A percentile compares a stretch with the other conserved stretches of the same genome.
phyloP scores from a whole-genome alignment of 164 flowering plant genomes.

The Warburgia ugandensis region DNA sequence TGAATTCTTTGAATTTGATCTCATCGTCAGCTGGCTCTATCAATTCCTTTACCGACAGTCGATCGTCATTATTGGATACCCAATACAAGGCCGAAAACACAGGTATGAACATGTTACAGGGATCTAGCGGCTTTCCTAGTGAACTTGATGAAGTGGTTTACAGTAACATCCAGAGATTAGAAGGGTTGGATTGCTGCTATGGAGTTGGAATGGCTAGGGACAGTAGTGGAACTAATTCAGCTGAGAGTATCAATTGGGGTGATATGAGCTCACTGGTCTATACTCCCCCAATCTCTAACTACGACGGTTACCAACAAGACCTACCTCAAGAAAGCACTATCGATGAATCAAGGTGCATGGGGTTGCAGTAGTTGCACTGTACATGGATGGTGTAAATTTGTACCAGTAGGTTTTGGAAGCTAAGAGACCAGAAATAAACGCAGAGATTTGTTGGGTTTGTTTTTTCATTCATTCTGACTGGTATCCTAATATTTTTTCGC shows the following conservation, averaged over 20 bases:
- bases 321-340: slow-evolving; percentile 19
- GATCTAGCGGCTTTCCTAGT: slow-evolving; percentile 10
- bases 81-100: slow-evolving; percentile 10
- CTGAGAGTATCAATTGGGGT: slow-evolving; percentile 36
- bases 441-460: slow-evolving; percentile 7
- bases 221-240: slow-evolving; percentile 25
- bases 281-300: slow-evolving; percentile 20
- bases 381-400: slow-evolving; percentile 23
- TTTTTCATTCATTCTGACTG: too few species aligned
- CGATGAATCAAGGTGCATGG: slow-evolving; percentile 24
- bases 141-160: slow-evolving; percentile 23
- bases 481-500: not conserved
- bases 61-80: slow-evolving; percentile 12
- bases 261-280: slow-evolving; percentile 30
- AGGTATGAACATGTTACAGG: slow-evolving; percentile 18
- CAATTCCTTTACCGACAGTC: slow-evolving; percentile 13
- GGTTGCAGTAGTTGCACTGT: slow-evolving; percentile 13
- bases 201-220: slow-evolving; percentile 21
- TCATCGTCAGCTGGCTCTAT: slow-evolving; percentile 11
- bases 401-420: slow-evolving; percentile 8
- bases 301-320: slow-evolving; percentile 25
- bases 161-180: slow-evolving; percentile 14
- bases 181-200: slow-evolving; percentile 23
- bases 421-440: slow-evolving; percentile 9
- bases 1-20: slow-evolving; percentile 10